Base-by-base conservation (phyloP, 2,329 filamentous ascomycete genomes). In the Zasmidium angulare region DNA sequence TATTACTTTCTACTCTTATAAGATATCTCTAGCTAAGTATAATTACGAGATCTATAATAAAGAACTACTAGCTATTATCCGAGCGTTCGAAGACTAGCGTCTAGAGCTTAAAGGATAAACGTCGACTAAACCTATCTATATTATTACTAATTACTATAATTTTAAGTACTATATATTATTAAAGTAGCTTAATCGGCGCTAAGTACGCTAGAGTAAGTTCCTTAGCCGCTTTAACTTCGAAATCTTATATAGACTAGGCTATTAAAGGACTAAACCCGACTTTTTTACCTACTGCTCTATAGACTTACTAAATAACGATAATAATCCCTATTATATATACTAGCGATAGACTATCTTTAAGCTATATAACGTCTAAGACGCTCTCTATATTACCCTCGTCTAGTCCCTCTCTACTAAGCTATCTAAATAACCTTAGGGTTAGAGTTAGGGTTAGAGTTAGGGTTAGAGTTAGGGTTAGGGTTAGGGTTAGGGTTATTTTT, bases 51-150 rank as follows among this genome's bases (percentile, higher is more conserved):
- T n/a, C n/a, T n/a, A n/a, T n/a, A n/a, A n/a, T 24, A 58, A 58
- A 46, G 60, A 65, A 46, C 63, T 77, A 0, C 50, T 76, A 3
- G 71, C 72, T 1, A 72, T 77, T 36, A 56, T 76, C 1, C n/a
- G 49, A 10, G 40, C 50, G n/a, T 64, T 75, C 14, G 50, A 71
- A 53, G 49, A 69, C 53, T 75, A 60, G 68, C 7, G 62, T 19
- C 53, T 61, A 22, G 56, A 72, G 29, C 61, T 73, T 0, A 50
- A 68, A 53, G 57, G 63, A 57, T 2, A 23, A 23, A 12, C 20
- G 23, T 11, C 49, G 9, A 48, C 50, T 22, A 56, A 68, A n/a
- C 53, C 62, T 21, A 63, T n/a, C n/a, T 75, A n/a, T n/a, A n/a
- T n/a, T n/a, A n/a, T n/a, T n/a, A n/a, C n/a, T n/a, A n/a, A n/a